Base-by-base conservation (phyloP, 2,329 filamentous ascomycete genomes). In the Neonectria sp. region DNA sequence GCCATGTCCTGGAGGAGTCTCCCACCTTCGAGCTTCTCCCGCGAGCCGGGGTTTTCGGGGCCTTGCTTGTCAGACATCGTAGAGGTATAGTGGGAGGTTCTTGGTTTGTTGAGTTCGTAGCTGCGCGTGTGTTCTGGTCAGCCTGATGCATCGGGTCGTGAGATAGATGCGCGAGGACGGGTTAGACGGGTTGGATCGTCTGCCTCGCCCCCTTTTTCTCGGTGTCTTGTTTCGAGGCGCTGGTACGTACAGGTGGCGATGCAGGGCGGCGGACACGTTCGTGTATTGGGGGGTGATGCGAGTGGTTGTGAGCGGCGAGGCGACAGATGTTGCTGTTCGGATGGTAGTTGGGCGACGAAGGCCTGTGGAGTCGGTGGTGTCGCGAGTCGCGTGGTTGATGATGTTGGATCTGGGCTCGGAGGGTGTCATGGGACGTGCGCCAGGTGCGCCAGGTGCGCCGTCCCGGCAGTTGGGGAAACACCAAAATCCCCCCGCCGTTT, bases 21-120 rank as follows among this genome's bases (percentile, higher is more conserved):
- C 81, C 80, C 82, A 93, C 92, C 90, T 81, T 95, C 93, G 60
- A 95, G 89, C 89, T 94, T 95, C 80, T 93, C 91, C 79, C 89
- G 86, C 77, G 88, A 85, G 67, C 87, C 86, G 65, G 86, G 82
- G 70, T 84, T 80, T 55, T 81, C 79, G 71, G 74, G 73, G 70
- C 66, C 46, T 45, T 81, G 81, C 64, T 78, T 77, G 60, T 86
- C 83, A 67, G 82, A 76, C 82, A 83, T 84, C 45, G 60, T 73
- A 65, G 57, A 51, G 53, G 55, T 60, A 49, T 68, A 31, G 58
- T 24, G 25, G 21, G 29, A 40, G 17, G 24, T 56, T 55, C 35
- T 29, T 29, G 48, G 13, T 31, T 27, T 64, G 40, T 60, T 13
- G 25, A 25, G 29, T 51, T 59, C 37, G 53, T 15, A 43, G 24